Conservation (phyloP, 148 eudicot genomes). For the Chenopodium album region DNA sequence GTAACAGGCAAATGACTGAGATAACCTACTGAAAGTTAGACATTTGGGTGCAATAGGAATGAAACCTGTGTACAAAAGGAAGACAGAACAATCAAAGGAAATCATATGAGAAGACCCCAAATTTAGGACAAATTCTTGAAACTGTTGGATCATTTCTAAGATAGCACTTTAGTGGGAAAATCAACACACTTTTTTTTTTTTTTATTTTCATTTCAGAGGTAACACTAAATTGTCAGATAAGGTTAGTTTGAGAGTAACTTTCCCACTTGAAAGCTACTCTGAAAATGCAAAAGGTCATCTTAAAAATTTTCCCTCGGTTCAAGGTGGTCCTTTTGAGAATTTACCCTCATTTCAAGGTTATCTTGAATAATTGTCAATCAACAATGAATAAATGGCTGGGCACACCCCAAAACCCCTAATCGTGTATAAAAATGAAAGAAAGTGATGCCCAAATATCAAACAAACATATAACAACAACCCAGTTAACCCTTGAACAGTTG, state of each 20-base stretch:
- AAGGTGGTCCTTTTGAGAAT: background rate
- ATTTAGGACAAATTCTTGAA: background rate
- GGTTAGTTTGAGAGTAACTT: background rate
- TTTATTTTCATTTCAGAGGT: background rate
- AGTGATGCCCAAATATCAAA: background rate
- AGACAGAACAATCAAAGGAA: background rate
- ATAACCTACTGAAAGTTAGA: background rate
- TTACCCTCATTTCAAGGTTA: background rate
- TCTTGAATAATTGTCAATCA: background rate
- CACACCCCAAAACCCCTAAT: background rate
- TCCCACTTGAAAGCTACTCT: background rate
- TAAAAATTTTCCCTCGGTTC: background rate
- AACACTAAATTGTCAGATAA: background rate
- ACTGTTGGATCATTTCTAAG: background rate
- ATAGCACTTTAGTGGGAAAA: background rate
- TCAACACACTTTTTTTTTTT: background rate
- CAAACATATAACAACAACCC: background rate
- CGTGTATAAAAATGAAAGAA: background rate
- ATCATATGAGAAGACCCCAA: background rate
- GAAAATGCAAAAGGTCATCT: background rate
- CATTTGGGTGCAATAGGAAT: background rate
- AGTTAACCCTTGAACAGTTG: background rate
- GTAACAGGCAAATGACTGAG: background rate
- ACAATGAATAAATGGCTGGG: background rate
- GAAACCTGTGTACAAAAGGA: background rate